Percentiles rank a stretch among this genome's conserved stretches.
Conservation (phyloP, 2,329 filamentous ascomycete species). For the Talaromyces piceae region DNA sequence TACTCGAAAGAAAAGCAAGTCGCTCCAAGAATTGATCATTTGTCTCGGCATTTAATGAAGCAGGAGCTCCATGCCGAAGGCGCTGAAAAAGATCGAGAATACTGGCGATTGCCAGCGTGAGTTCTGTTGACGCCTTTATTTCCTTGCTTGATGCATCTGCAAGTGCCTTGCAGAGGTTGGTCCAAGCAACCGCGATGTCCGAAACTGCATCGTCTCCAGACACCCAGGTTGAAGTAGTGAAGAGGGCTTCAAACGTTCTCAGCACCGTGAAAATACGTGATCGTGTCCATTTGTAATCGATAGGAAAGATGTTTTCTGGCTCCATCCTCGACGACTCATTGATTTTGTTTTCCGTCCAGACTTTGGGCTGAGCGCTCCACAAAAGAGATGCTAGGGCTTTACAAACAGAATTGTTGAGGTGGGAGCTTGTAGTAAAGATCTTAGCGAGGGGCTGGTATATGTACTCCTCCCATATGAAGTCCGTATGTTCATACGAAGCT, state of each 20-base stretch:
- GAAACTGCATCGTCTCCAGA: constrained; percentile 33
- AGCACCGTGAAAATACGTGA: constrained; percentile 62
- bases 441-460: constrained; percentile 57
- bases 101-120: constrained; percentile 68
- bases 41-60: constrained; percentile 25
- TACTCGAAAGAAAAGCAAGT: constrained; percentile 45
- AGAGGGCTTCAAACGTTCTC: constrained; percentile 47
- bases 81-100: constrained; percentile 62
- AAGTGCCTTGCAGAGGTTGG: constrained; percentile 54
- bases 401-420: constrained; percentile 54
- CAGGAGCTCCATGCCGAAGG: constrained; percentile 56
- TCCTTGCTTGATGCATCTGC: constrained; percentile 66
- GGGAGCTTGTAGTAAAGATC: constrained; percentile 44
- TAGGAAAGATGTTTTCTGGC: constrained; percentile 68
- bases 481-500: constrained; percentile 57
- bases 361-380: constrained; percentile 42
- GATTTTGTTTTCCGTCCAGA: constrained; percentile 71
- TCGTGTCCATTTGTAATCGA: constrained; percentile 83
- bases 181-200: constrained; percentile 52
- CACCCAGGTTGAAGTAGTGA: constrained; percentile 45
- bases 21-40: constrained; percentile 38
- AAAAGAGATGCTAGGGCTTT: constrained; percentile 65
- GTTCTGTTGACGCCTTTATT: constrained; percentile 78
- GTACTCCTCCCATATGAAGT: constrained; percentile 70
- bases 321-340: constrained; percentile 52